These are phyloP conservation scores for Chenopodium album DNA, from an alignment of 148 eudicot species.

Conservation along the genomic window DNA sequence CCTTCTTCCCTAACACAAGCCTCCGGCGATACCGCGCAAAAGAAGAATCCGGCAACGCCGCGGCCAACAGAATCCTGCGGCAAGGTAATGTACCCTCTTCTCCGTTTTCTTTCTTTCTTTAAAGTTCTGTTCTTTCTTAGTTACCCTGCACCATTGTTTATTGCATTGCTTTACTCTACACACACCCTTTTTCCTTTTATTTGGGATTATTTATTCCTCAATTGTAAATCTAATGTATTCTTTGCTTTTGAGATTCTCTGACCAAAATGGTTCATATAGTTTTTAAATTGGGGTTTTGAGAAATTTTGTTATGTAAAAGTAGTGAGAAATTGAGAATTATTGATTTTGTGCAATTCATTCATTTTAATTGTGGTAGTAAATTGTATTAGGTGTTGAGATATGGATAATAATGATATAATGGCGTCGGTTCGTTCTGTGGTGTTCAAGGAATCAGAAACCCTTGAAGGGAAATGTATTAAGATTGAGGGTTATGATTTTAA, in stretches of 20 bases:
- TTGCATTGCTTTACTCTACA: not conserved
- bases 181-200: not conserved
- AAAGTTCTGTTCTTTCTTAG: too few species aligned
- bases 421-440: conserved; percentile 47
- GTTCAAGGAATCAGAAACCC: conserved; percentile 67
- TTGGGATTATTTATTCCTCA: not conserved
- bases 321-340: not conserved
- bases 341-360: not conserved
- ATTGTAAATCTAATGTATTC: not conserved
- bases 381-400: not conserved
- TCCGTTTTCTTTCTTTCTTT: too few species aligned
- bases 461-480: conserved; percentile 58
- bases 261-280: too few species aligned
- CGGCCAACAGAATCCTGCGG: too few species aligned
- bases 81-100: too few species aligned
- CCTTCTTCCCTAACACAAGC: too few species aligned
- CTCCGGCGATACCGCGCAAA: too few species aligned
- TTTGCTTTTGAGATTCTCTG: not conserved
- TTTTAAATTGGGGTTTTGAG: not conserved
- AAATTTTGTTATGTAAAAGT: not conserved
- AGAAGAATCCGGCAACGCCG: too few species aligned
- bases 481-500: conserved; percentile 90
- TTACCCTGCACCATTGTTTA: not conserved
- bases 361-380: not conserved
- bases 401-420: conserved; percentile 34